Evolutionary conservation across 176 grass and related monocot genomes (phyloP).

Genomic region (Poa annua): DNA sequence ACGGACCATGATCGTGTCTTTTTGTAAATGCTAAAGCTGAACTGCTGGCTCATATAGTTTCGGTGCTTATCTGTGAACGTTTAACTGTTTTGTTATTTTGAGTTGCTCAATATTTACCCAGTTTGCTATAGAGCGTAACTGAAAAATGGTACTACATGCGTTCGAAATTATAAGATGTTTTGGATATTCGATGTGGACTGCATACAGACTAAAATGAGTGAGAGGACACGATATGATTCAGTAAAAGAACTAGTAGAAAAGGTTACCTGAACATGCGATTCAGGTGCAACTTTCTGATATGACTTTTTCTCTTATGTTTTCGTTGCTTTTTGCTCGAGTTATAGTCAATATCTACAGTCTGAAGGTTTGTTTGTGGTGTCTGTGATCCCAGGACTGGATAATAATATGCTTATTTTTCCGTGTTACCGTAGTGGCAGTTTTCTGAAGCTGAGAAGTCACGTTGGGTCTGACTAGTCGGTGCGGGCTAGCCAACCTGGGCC

Average conservation of each 20-base stretch:
- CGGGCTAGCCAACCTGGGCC: neutral
- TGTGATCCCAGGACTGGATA: neutral
- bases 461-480: neutral
- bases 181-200: no score
- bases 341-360: neutral
- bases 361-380: neutral
- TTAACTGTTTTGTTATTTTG: neutral
- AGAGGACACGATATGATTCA: no score
- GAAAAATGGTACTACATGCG: neutral
- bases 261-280: neutral
- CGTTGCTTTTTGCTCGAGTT: neutral
- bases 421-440: neutral
- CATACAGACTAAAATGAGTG: no score
- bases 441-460: neutral
- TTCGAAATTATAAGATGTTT: no score
- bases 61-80: neutral
- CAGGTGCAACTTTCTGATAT: neutral
- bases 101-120: conserved; percentile 3
- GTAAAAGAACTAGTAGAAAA: neutral
- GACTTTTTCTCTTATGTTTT: neutral
- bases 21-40: neutral
- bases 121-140: neutral
- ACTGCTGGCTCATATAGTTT: neutral
- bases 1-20: neutral
- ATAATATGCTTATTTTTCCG: neutral